phyloP scores from a whole-genome alignment of 257 asterid species.

The Plantago ovata region DNA sequence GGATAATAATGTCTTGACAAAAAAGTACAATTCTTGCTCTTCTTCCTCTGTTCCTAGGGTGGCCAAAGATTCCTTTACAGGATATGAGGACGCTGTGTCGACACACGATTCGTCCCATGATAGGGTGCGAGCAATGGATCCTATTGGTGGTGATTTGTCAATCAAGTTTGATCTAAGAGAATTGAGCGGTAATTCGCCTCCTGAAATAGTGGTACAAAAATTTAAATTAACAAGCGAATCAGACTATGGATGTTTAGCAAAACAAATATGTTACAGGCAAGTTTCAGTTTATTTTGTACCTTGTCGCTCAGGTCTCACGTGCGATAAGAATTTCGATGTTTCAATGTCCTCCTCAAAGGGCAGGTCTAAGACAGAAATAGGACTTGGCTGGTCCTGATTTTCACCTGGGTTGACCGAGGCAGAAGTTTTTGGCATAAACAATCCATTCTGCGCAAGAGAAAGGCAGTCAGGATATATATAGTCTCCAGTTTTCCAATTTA shows the following conservation, averaged over 20 bases:
- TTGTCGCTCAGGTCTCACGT: constrained; percentile 35
- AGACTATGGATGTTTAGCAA: neutral
- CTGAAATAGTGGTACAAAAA: constrained; percentile 32
- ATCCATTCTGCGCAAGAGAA: neutral
- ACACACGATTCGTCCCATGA: constrained; percentile 59
- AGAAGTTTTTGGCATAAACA: constrained; percentile 24
- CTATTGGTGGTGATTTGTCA: constrained; percentile 96
- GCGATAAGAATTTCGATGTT: constrained; percentile 33
- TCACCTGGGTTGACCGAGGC: constrained; percentile 45
- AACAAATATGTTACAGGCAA: neutral
- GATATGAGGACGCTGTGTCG: constrained; percentile 62
- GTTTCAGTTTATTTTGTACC: constrained; percentile 33
- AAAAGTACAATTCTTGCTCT: constrained; percentile 62
- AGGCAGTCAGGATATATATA: neutral
- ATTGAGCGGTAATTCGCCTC: constrained; percentile 40
- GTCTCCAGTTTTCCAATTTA: neutral
- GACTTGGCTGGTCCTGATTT: constrained; percentile 90
- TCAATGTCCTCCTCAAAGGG: constrained; percentile 64
- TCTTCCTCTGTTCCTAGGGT: constrained; percentile 51
- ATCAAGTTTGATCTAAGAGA: constrained; percentile 61
- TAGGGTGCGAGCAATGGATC: constrained; percentile 78
- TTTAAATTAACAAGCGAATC: constrained; percentile 8
- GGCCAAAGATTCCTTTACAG: constrained; percentile 36
- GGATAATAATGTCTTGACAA: constrained; percentile 54
- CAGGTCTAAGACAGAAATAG: constrained; percentile 74